phyloP scores from a whole-genome alignment of 805 yeast species.

The Metschnikowia matae region DNA sequence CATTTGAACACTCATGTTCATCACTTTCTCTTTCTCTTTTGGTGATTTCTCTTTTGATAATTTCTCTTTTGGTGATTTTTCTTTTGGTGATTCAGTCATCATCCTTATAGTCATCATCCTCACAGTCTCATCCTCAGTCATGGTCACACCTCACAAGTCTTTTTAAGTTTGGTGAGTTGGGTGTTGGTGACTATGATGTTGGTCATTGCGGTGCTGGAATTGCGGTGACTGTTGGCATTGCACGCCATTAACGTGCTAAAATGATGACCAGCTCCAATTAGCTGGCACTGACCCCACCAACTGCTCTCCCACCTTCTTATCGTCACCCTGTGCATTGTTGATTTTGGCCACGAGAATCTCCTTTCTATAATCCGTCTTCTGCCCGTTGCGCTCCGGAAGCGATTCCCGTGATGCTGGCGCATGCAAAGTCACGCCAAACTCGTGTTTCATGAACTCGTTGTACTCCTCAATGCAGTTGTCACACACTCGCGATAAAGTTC shows the following conservation, averaged over 20 bases:
- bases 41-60: too few relatives aligned
- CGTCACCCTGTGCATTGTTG: slow-evolving; percentile 2
- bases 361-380: slow-evolving; percentile 7
- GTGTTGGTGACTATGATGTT: too few relatives aligned
- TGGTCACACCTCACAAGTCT: too few relatives aligned
- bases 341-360: slow-evolving; percentile 10
- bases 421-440: slow-evolving; percentile 31
- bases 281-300: slow-evolving; percentile 56
- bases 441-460: slow-evolving; percentile 43
- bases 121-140: too few relatives aligned
- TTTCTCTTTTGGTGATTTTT: too few relatives aligned
- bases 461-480: slow-evolving; percentile 62
- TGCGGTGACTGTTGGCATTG: too few relatives aligned
- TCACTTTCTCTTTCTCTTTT: too few relatives aligned
- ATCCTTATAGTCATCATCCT: too few relatives aligned
- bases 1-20: too few relatives aligned
- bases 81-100: too few relatives aligned
- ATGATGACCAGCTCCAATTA: slow-evolving; percentile 79
- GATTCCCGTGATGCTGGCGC: slow-evolving; percentile 10
- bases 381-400: slow-evolving; percentile 4
- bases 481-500: slow-evolving; percentile 67
- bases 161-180: too few relatives aligned
- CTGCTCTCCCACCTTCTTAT: slow-evolving; percentile 19
- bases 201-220: too few relatives aligned
- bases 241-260: slow-evolving; percentile 26